Evolutionary conservation across 108 stramenopile genomes (phyloP), one percentile per base, ranked within the genome.

Genomic region (Cyclotella baltica): DNA sequence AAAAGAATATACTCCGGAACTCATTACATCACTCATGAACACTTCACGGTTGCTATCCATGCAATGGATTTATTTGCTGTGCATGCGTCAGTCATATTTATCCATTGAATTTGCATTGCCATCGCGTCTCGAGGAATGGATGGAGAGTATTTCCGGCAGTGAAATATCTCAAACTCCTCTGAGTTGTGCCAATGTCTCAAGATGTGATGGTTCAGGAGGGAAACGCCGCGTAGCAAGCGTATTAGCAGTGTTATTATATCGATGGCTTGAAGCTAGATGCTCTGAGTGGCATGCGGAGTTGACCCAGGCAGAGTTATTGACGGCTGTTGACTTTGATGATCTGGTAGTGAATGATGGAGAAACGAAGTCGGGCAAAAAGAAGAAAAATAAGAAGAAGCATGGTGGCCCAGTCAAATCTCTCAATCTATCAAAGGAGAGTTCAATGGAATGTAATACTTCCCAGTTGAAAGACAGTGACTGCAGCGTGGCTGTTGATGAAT

Each of bases 211-310:
- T 43, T 50, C 64, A 13, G 85, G 82, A 15, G 90, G 88, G 28
- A 78, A 67, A 58, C 82, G 89, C n/a, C 81, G 90, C 16, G 80
- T 85, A 19, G 70, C 72, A 52, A 83, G 88, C 33, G 76, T 91
- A 10, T 25, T 92, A 37, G 85, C 88, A 25, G 80, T 78, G 11
- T 68, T 90, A 13, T n/a, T 89, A 23, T 94, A 90, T 72, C 86
- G 77, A 23, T 89, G 88, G 86, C 67, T 94, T 30, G 81, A 73
- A 35, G 81, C 84, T 34, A 87, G 83, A 27, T 94, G 84, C 75
- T 84, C 77, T 46, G 89, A 89, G 63, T 94, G 93, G 93, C 86
- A 88, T 72, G 90, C 93, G 27, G 90, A 92, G 63, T 34, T 86
- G 57, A 89, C 90, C 4, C 77, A 83, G 48, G 74, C 83, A 51